phyloP scores from a whole-genome alignment of 2,329 filamentous ascomycete species.

The Xylariaceae sp. region DNA sequence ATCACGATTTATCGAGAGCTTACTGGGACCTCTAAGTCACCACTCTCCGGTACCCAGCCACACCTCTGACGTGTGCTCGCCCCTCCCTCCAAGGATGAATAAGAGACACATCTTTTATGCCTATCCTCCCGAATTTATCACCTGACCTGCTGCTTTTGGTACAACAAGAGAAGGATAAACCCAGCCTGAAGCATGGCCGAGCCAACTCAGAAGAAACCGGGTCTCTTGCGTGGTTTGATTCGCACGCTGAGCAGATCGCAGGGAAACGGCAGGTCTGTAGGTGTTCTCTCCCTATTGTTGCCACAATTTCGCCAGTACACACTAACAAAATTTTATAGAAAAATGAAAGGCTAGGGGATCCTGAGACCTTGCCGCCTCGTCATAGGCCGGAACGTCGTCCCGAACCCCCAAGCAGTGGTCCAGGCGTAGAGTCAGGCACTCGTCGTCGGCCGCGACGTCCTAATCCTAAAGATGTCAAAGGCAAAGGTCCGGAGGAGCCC shows the following conservation, averaged over 20 bases:
- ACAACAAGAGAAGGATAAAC: too few relatives aligned
- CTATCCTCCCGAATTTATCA: slow-evolving; percentile 13
- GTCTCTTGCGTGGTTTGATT: slow-evolving; percentile 48
- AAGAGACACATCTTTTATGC: slow-evolving; percentile 17
- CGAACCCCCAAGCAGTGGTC: too few relatives aligned
- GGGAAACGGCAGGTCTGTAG: slow-evolving; percentile 35
- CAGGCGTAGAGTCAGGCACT: too few relatives aligned
- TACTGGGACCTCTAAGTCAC: too few relatives aligned
- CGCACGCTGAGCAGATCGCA: slow-evolving; percentile 43
- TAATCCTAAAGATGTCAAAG: slow-evolving; percentile 35
- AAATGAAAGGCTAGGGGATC: slow-evolving; percentile 33
- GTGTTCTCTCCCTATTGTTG: slow-evolving; percentile 13
- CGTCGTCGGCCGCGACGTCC: slow-evolving; percentile 42
- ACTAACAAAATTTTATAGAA: slow-evolving; percentile 21
- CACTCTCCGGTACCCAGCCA: slow-evolving; percentile 28
- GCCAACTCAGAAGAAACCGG: slow-evolving; percentile 36
- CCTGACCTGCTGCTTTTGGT: slow-evolving; percentile 13
- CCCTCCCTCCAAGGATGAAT: slow-evolving; percentile 21
- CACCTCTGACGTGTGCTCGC: slow-evolving; percentile 26
- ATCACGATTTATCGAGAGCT: slow-evolving; percentile 6
- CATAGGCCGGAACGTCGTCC: slow-evolving; percentile 18
- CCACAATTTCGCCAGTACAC: slow-evolving; percentile 10
- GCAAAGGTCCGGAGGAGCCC: slow-evolving; percentile 36
- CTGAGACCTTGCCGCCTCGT: slow-evolving; percentile 29
- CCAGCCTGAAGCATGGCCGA: slow-evolving; percentile 28